Conservation (phyloP, 495 filamentous ascomycete genomes). For the Clohesyomyces aquaticus region DNA sequence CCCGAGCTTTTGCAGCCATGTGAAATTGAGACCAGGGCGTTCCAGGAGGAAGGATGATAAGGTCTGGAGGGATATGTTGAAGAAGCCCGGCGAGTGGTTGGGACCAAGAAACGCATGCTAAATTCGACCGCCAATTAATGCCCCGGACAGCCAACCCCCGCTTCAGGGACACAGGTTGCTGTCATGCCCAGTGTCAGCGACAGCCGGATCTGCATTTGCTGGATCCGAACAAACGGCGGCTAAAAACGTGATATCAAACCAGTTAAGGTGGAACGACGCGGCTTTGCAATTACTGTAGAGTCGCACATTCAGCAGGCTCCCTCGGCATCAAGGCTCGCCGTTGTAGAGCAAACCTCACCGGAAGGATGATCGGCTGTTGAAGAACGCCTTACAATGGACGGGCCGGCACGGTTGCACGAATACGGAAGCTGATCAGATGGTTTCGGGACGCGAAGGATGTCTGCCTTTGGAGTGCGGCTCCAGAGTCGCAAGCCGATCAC, state of each 20-base stretch:
- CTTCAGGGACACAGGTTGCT: constrained; percentile 10
- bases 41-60: constrained; percentile 36
- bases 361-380: not conserved
- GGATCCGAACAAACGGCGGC: constrained; percentile 27
- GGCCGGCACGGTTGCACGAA: constrained; percentile 21
- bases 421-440: constrained; percentile 18
- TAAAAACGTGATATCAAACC: constrained; percentile 37
- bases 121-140: constrained; percentile 17
- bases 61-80: constrained; percentile 3
- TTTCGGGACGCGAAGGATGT: constrained; percentile 5
- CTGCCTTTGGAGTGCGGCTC: constrained; percentile 16
- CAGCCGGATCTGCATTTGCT: constrained; percentile 20
- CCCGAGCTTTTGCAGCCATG: constrained; percentile 24
- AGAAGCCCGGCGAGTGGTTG: constrained; percentile 15
- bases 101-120: constrained; percentile 13
- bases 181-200: constrained; percentile 8
- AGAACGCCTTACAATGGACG: not conserved
- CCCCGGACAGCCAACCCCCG: constrained; percentile 22
- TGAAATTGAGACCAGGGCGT: constrained; percentile 26
- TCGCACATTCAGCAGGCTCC: not conserved
- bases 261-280: not conserved
- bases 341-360: constrained; percentile 6
- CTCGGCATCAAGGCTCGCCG: not conserved
- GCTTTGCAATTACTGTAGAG: not conserved
- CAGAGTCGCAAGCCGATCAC: constrained; percentile 13